Evolutionary conservation across 1,139 yeast genomes (phyloP), one percentile per base, ranked within the genome.

Genomic region (Geotrichum australiense): DNA sequence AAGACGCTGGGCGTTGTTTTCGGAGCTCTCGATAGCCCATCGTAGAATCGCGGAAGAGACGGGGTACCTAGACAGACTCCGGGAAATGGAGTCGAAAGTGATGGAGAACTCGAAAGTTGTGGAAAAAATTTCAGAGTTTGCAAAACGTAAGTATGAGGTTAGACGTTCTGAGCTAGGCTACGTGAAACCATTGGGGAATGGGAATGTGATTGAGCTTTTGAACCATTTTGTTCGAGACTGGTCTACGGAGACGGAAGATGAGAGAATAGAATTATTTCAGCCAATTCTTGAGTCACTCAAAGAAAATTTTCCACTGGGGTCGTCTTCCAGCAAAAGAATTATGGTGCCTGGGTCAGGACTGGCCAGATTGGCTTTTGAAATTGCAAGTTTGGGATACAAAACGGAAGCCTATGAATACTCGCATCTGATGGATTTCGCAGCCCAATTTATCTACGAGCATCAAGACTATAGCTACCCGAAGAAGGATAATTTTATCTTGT

Each of bases 291-390:
- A 52, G 0, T 65, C 65, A 27, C 51, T 73, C 21, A 50, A 62
- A 2, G 39, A 51, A 5, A 46, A 65, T 2, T 55, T 66, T 11
- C 62, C 45, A 2, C 43, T 47, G 0, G 49, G 29, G 4, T 8
- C 22, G 11, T 6, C 34, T 6, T 8, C 16, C 0, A 57, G 73
- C 6, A 40, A 40, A 22, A 35, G 22, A 16, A 68, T 82, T 0
- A 58, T 84, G 3, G 71, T 82, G 2, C 94, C 95, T 0, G 95
- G 95, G 0, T 74, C 87, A 1, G 95, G 94, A 0, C 64, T 80
- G 32, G 93, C 94, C 0, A 66, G 83, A 51, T 63, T 82, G 1
- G 78, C 93, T 2, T 79, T 78, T 55, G 80, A 76, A 48, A 51
- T 82, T 19, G 72, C 86, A 0, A 41, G 47, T 3, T 49, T 58